Base-by-base conservation (phyloP, 495 filamentous ascomycete species). In the Letharia lupina region DNA sequence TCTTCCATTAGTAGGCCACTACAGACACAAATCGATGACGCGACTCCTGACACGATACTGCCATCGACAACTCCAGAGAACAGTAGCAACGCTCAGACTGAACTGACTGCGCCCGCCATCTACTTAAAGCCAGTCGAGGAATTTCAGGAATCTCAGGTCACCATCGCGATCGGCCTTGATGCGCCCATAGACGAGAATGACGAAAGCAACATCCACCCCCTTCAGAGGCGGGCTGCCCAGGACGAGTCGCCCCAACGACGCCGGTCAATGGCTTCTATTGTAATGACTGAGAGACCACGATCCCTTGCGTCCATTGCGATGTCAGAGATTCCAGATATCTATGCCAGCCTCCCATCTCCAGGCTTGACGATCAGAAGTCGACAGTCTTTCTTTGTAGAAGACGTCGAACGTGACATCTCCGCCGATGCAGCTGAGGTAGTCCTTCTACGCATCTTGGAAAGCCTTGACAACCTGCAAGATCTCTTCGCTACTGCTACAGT, bases 401-500 rank as follows among this genome's bases (percentile, higher is more conserved):
- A 71, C 23, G 64, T 67, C 40, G 70, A 75, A n/a, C 68, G 68
- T 28, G 23, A 64, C 23, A 75, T 83, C 63, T 79, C 81, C 7
- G 69, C 72, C 18, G 73, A 73, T 18, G 73, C 80, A 33, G 80
- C 82, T 10, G 80, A 84, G 62, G 69, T 73, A 23, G 73, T 86
- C 11, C 77, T 87, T 35, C 66, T 83, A 23, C 61, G 73, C 31
- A 82, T 89, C 7, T 74, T 88, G 67, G 70, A 78, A 54, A 73
- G 73, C 4, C 76, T 86, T 31, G 73, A 77, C 52, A 82, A 77
- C 10, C 75, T 86, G 0, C 79, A 83, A 60, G 84, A 87, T 70
- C 77, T 89, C 4, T 86, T 86, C 70, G 78, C 78, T 48, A 77
- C 82, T 2, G 84, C 82, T 1, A 72, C 81, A 1, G 76, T 85